Conservation (phyloP, 768 basidiomycete species). For the Psilocybe subaeruginosa region DNA sequence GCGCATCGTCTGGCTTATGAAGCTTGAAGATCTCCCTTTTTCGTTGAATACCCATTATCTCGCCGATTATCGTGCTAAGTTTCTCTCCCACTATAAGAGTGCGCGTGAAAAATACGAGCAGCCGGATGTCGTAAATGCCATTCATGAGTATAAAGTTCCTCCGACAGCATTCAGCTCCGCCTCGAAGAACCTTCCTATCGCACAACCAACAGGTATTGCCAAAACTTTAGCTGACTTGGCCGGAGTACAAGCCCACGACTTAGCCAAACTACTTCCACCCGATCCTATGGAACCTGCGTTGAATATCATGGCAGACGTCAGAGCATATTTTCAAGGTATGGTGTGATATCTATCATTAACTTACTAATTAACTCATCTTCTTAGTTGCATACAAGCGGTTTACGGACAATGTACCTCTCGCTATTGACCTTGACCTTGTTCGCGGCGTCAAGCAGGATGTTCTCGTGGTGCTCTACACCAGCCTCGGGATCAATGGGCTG, state of each 20-base stretch:
- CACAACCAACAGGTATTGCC: slow-evolving; percentile 28
- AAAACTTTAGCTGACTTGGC: slow-evolving; percentile 39
- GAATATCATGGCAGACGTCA: slow-evolving; percentile 70
- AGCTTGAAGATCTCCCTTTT: slow-evolving; percentile 50
- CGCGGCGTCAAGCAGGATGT: slow-evolving; percentile 52
- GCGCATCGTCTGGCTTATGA: slow-evolving; percentile 51
- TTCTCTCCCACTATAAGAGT: slow-evolving; percentile 50
- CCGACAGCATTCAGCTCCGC: background rate
- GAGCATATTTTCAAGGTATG: slow-evolving; percentile 76
- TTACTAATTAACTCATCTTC: background rate
- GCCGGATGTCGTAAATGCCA: slow-evolving; percentile 25
- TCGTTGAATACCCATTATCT: slow-evolving; percentile 59
- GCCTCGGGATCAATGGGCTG: slow-evolving; percentile 53
- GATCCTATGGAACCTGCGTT: slow-evolving; percentile 61
- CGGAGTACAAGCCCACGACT: slow-evolving; percentile 40
- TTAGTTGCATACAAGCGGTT: slow-evolving; percentile 65
- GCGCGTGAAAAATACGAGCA: slow-evolving; percentile 37
- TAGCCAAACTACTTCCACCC: slow-evolving; percentile 51
- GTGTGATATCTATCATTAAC: background rate
- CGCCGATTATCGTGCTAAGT: slow-evolving; percentile 43
- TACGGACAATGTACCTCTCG: slow-evolving; percentile 56
- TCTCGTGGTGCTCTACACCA: slow-evolving; percentile 44
- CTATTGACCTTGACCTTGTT: slow-evolving; percentile 59
- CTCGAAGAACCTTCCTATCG: slow-evolving; percentile 12
- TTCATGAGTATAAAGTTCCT: slow-evolving; percentile 16